Percentiles rank a stretch among this genome's conserved stretches.
Conservation (phyloP, 805 yeast genomes). For the Debaryomyces maramus region DNA sequence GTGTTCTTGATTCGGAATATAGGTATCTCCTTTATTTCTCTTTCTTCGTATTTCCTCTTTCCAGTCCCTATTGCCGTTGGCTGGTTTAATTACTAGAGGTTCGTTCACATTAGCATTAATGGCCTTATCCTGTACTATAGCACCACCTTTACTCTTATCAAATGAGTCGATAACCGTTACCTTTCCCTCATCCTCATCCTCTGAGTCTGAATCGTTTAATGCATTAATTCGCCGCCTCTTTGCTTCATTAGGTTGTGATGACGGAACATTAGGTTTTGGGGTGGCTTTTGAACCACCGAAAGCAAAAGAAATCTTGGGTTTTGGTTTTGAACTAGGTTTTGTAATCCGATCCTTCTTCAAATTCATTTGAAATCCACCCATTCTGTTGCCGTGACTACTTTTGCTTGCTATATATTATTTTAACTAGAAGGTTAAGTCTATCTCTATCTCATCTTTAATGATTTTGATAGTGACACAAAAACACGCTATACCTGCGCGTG, state of each 20-base stretch:
- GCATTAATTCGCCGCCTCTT: background rate
- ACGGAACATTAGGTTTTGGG: background rate
- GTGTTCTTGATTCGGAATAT: slow-evolving; percentile 11
- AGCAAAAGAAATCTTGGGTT: background rate
- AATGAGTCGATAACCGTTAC: slow-evolving; percentile 22
- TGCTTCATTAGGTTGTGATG: background rate
- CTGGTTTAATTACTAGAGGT: slow-evolving; percentile 15
- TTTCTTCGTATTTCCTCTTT: slow-evolving; percentile 1
- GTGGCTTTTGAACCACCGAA: slow-evolving; percentile 1
- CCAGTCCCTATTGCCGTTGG: slow-evolving; percentile 4
- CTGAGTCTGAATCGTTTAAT: slow-evolving; percentile 15
- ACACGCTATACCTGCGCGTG: background rate
- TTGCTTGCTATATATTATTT: background rate
- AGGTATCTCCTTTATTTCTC: background rate
- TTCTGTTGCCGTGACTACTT: slow-evolving; percentile 4
- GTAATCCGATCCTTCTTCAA: slow-evolving; percentile 15
- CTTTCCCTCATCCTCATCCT: slow-evolving; percentile 22
- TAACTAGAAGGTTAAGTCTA: no score
- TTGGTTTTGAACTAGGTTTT: slow-evolving; percentile 4
- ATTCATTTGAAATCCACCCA: slow-evolving; percentile 24
- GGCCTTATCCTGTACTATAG: slow-evolving; percentile 11
- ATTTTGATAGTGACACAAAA: background rate
- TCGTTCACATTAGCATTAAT: slow-evolving; percentile 5
- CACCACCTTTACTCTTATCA: slow-evolving; percentile 19
- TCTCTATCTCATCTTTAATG: background rate